Conservation (phyloP, 2,329 filamentous ascomycete species). For the Emergomyces pasteurianus region DNA sequence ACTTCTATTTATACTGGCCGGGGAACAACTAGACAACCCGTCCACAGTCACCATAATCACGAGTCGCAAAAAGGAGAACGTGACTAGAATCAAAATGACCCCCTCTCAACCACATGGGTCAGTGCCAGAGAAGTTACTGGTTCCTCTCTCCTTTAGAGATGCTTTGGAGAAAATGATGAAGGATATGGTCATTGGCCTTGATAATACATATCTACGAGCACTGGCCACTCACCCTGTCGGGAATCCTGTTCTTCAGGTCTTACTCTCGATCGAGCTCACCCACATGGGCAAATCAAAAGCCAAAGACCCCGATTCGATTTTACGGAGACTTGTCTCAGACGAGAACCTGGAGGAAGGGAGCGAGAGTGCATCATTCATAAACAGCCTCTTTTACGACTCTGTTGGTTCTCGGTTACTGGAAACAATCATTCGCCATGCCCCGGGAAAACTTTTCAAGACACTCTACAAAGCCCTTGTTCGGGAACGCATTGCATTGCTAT, state of each 20-base stretch:
- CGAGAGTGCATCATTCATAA: slow-evolving; percentile 69
- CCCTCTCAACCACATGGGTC: slow-evolving; percentile 38
- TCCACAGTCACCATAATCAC: slow-evolving; percentile 64
- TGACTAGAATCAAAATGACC: slow-evolving; percentile 46
- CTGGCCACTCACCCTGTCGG: slow-evolving; percentile 81
- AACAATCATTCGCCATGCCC: slow-evolving; percentile 65
- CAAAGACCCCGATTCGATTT: slow-evolving; percentile 55
- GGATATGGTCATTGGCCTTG: slow-evolving; percentile 62
- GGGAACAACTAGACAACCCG: slow-evolving; percentile 60
- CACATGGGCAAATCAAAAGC: slow-evolving; percentile 56
- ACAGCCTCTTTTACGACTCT: slow-evolving; percentile 75
- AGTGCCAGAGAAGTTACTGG: slow-evolving; percentile 39
- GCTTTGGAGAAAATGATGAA: slow-evolving; percentile 72
- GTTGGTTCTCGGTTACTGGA: slow-evolving; percentile 86
- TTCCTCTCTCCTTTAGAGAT: slow-evolving; percentile 66
- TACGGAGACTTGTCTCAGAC: slow-evolving; percentile 68
- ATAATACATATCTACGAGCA: slow-evolving; percentile 67
- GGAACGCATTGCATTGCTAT: slow-evolving; percentile 63
- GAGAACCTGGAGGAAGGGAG: slow-evolving; percentile 61
- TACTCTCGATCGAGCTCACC: slow-evolving; percentile 75
- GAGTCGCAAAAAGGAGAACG: slow-evolving; percentile 84
- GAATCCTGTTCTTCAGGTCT: slow-evolving; percentile 82
- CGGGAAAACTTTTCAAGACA: slow-evolving; percentile 82
- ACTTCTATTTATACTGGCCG: slow-evolving; percentile 72
- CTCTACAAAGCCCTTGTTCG: slow-evolving; percentile 72